Conservation (phyloP, 2,329 filamentous ascomycete genomes). For the Ophiostoma himal-ulmi region DNA sequence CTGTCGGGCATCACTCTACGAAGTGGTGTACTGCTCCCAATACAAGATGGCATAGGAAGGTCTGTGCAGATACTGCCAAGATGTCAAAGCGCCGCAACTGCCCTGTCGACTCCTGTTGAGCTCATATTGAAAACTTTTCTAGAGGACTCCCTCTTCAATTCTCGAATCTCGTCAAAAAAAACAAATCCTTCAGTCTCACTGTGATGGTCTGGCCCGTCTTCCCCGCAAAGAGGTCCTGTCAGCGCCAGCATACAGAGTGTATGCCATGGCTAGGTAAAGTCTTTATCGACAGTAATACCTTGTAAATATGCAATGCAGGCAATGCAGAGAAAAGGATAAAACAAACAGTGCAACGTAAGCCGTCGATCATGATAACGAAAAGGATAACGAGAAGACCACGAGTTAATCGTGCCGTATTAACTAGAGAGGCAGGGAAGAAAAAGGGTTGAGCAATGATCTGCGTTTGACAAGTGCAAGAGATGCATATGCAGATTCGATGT, state of each 20-base stretch:
- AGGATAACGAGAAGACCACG: background rate
- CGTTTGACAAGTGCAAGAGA: background rate
- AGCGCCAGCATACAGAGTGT: background rate
- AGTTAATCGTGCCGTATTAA: background rate
- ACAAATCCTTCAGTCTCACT: background rate
- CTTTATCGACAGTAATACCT: background rate
- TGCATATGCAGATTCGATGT: background rate
- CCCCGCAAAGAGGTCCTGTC: background rate
- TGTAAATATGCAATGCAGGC: background rate
- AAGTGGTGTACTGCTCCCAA: too few relatives aligned
- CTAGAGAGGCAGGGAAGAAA: background rate
- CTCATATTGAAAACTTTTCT: background rate
- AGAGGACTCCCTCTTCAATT: too few relatives aligned
- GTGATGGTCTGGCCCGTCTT: background rate
- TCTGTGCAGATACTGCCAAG: background rate
- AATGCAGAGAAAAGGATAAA: background rate
- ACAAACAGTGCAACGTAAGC: background rate
- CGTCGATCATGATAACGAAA: background rate
- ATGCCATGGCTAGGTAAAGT: background rate
- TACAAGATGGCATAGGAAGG: background rate
- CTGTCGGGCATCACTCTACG: background rate
- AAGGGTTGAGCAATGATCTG: background rate
- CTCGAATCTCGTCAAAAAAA: too few relatives aligned
- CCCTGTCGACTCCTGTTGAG: background rate
- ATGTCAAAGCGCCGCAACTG: slow-evolving; percentile 4